A percentile compares a stretch with the other conserved stretches of the same genome.
Evolutionary conservation across 345 rosid species (phyloP).

Genomic region (Turritis glabra): DNA sequence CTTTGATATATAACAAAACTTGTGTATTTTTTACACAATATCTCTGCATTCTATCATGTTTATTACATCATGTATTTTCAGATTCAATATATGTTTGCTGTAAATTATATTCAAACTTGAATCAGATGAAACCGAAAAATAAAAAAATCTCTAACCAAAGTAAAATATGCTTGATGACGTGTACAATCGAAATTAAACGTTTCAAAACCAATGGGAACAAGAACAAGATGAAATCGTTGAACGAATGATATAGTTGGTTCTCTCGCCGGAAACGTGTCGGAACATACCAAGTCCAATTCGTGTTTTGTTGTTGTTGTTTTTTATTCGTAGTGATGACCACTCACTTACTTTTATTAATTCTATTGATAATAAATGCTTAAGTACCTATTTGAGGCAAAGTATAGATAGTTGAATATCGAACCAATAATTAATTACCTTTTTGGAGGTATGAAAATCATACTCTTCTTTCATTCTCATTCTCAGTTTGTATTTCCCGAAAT

Average conservation of each 20-base stretch:
- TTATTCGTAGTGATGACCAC: conserved; percentile 13
- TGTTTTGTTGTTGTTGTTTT: not conserved
- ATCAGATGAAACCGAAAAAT: not conserved
- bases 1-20: not conserved
- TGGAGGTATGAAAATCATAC: conserved; percentile 16
- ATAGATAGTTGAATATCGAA: not conserved
- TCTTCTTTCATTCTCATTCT: conserved; percentile 20
- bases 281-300: conserved; percentile 11
- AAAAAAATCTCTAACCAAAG: not conserved
- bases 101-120: too few species aligned
- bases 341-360: not conserved
- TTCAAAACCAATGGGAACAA: conserved; percentile 32
- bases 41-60: not conserved
- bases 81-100: too few species aligned
- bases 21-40: not conserved
- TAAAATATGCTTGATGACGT: conserved; percentile 19
- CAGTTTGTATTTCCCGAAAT: conserved; percentile 11
- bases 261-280: conserved; percentile 37
- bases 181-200: not conserved
- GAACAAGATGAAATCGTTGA: conserved; percentile 30
- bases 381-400: conserved; percentile 17
- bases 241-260: conserved; percentile 23
- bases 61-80: too few species aligned
- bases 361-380: conserved; percentile 2
- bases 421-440: not conserved